Evolutionary conservation across 2,329 filamentous ascomycete genomes (phyloP).

Genomic region (Ceratocystis destructans): DNA sequence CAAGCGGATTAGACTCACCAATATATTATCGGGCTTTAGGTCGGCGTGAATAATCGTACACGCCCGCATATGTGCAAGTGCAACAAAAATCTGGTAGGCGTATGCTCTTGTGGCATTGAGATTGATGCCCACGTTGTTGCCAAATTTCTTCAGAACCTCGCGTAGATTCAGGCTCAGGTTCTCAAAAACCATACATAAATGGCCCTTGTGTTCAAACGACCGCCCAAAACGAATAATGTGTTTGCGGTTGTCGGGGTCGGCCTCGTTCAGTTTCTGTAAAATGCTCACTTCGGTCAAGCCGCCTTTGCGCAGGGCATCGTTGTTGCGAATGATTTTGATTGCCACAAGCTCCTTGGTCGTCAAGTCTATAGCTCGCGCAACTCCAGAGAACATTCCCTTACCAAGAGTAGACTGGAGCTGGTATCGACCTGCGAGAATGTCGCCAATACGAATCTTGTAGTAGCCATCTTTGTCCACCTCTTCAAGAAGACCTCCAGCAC

Average conservation of each 20-base stretch:
- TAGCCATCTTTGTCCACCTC: constrained; percentile 93
- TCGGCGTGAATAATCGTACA: constrained; percentile 93
- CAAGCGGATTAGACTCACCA: constrained; percentile 36
- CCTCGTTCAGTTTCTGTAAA: constrained; percentile 69
- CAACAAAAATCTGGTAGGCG: constrained; percentile 86
- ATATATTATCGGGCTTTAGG: constrained; percentile 92
- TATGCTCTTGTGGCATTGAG: constrained; percentile 76
- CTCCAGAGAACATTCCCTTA: constrained; percentile 91
- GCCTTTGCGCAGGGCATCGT: constrained; percentile 81
- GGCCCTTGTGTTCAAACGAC: constrained; percentile 84
- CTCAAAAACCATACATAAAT: constrained; percentile 95
- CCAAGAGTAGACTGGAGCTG: constrained; percentile 78
- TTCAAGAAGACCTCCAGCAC: constrained; percentile 65
- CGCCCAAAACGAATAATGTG: constrained; percentile 81
- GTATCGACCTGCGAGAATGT: constrained; percentile 79
- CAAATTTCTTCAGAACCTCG: constrained; percentile 90
- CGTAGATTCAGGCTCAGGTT: constrained; percentile 86
- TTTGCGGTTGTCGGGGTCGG: constrained; percentile 78
- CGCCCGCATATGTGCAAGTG: constrained; percentile 73
- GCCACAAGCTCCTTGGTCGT: constrained; percentile 66
- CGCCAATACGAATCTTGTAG: constrained; percentile 86
- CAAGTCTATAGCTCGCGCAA: constrained; percentile 75
- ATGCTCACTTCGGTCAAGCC: constrained; percentile 92
- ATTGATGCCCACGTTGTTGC: constrained; percentile 85
- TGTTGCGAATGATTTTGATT: constrained; percentile 96